Conservation (phyloP, 1,284 basidiomycete species). For the Puccinia coronata region DNA sequence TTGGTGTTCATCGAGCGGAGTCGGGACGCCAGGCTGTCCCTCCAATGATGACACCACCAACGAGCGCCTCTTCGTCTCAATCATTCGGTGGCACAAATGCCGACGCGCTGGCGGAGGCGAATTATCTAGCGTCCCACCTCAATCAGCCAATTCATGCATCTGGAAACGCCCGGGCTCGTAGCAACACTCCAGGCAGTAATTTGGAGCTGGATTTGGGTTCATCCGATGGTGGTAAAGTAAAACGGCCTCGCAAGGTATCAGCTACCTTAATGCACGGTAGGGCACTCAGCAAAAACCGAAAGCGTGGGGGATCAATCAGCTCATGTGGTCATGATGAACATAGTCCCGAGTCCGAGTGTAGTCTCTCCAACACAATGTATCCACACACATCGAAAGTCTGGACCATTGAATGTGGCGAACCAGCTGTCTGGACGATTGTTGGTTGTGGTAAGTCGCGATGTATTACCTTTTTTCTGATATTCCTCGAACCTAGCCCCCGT, state of each 20-base stretch:
- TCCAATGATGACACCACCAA: constrained; percentile 37
- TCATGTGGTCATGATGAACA: constrained; percentile 46
- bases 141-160: constrained; percentile 17
- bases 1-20: constrained; percentile 50
- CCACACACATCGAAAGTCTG: constrained; percentile 46
- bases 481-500: too few relatives aligned
- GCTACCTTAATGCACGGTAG: constrained; percentile 50
- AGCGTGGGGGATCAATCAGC: constrained; percentile 23
- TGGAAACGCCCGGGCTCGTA: constrained; percentile 12
- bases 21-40: constrained; percentile 23
- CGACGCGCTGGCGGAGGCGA: constrained; percentile 35
- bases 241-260: constrained; percentile 55
- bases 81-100: constrained; percentile 27
- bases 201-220: constrained; percentile 50
- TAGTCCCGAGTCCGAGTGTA: constrained; percentile 45
- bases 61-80: constrained; percentile 41
- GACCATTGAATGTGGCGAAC: constrained; percentile 63
- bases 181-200: constrained; percentile 18
- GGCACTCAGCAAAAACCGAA: neutral
- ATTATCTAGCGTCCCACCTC: constrained; percentile 4
- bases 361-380: neutral
- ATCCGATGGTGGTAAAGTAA: constrained; percentile 57
- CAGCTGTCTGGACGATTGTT: constrained; percentile 89
- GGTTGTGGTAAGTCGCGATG: constrained; percentile 69
- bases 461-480: too few relatives aligned